Conservation (phyloP, 306 rosid genomes). For the Inga leiocalycina region DNA sequence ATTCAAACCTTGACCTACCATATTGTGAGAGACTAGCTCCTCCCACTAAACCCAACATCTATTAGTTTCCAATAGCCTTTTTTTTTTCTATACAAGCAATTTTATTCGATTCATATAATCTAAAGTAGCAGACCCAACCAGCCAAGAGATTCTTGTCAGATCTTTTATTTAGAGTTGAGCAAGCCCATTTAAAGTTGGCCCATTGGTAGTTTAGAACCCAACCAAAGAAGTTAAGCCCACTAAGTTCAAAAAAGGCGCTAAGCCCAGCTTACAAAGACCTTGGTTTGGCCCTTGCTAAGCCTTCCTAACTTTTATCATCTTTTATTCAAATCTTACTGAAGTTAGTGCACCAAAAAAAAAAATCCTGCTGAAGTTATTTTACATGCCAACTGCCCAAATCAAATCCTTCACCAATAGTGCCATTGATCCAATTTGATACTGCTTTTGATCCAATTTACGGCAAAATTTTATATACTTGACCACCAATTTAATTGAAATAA, state of each 20-base stretch:
- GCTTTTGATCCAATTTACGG: background rate
- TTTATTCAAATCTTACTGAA: background rate
- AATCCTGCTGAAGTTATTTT: no score
- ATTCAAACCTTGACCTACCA: no score
- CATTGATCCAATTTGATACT: no score
- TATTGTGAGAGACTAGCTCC: accelerated
- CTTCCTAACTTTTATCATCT: background rate
- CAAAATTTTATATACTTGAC: no score
- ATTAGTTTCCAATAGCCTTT: no score
- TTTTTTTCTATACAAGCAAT: no score
- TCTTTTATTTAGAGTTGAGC: background rate
- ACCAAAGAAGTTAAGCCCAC: background rate
- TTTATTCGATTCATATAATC: no score
- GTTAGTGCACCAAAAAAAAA: no score
- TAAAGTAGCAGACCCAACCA: background rate
- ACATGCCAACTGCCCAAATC: no score
- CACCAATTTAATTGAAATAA: no score
- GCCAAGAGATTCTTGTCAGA: background rate
- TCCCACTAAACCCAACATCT: no score
- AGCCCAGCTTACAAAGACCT: background rate
- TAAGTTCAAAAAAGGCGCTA: background rate
- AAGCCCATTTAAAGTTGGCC: background rate
- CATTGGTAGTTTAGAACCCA: background rate
- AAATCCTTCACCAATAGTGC: no score
- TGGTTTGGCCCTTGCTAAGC: background rate